Evolutionary conservation across 306 rosid genomes (phyloP).

Genomic region (Rosa chinensis): DNA sequence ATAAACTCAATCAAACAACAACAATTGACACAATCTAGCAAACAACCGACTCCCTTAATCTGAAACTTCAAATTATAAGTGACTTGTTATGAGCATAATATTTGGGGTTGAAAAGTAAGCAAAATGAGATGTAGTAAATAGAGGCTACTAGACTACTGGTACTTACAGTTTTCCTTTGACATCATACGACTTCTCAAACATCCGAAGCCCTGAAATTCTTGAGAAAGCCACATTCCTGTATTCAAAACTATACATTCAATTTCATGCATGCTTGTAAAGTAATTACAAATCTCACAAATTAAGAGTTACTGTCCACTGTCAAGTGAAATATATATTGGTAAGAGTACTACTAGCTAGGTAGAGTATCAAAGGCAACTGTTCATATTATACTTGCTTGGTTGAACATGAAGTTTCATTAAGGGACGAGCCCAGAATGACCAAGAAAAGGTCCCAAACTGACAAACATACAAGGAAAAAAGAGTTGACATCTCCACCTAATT

Average conservation of each 20-base stretch:
- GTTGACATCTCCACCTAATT: too few species aligned
- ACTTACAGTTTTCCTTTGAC: conserved; percentile 50
- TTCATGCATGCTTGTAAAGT: not conserved
- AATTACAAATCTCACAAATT: not conserved
- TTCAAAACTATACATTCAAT: not conserved
- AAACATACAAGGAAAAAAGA: too few species aligned
- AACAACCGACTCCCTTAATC: too few species aligned
- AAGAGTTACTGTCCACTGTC: too few species aligned
- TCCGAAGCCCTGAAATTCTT: conserved; percentile 44
- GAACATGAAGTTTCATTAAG: too few species aligned
- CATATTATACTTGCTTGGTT: too few species aligned
- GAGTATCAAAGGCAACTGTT: too few species aligned
- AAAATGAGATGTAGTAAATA: not conserved
- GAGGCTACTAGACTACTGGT: not conserved
- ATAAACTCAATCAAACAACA: not conserved
- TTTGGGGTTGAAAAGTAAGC: not conserved
- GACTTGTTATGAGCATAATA: not conserved
- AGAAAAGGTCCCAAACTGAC: too few species aligned
- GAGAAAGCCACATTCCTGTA: conserved; percentile 54
- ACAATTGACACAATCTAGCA: too few species aligned
- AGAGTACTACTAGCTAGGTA: too few species aligned
- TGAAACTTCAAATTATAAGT: not conserved
- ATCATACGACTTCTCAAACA: conserved; percentile 28
- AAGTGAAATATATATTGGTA: too few species aligned
- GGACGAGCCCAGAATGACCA: too few species aligned